Base-by-base conservation (phyloP, 768 basidiomycete genomes). In the Xerocomellus chrysenteron region DNA sequence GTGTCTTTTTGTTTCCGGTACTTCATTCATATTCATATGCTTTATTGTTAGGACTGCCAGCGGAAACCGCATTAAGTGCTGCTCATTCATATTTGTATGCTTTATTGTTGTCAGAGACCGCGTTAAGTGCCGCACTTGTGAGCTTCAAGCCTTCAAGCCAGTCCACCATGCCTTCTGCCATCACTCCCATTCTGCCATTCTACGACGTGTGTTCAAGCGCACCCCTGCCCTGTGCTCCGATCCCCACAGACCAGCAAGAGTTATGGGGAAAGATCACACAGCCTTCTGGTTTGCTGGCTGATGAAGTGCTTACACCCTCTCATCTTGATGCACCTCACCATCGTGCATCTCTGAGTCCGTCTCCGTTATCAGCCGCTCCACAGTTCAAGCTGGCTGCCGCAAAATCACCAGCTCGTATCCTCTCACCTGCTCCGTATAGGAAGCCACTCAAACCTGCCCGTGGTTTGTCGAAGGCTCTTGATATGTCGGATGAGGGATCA, bases 201-300 rank as follows among this genome's bases (percentile, higher is more conserved):
- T 58, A 49, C 17, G 9, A 56, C 11, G 41, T 40, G 47, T 35
- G 6, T 37, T 49, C 36, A 37, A 49, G 17, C 1, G 24, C 48
- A 4, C 51, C 47, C n/a, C 56, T 14, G 3, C 47, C 57, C 3
- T 44, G n/a, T 28, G 9, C 45, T 21, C 46, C 39, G 19, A 49
- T 50, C 37, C 47, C 47, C 13, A 53, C 19, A 0, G 47, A 58
- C 36, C 51, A 53, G 33, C 47, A 48, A 16, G 51, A 58, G 21
- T 19, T 58, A 4, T 57, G 26, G 19, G 57, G 57, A n/a, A 39
- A 58, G 17, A n/a, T 26, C 24, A 37, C 16, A 2, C 4, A 2
- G 47, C 9, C 32, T 14, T 37, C 47, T 2, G 28, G 41, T 42
- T 33, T 58, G 24, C 50, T 52, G 3, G 42, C 56, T 7, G n/a